phyloP scores from a whole-genome alignment of 2,329 filamentous ascomycete genomes.

The Fusarium napiforme region DNA sequence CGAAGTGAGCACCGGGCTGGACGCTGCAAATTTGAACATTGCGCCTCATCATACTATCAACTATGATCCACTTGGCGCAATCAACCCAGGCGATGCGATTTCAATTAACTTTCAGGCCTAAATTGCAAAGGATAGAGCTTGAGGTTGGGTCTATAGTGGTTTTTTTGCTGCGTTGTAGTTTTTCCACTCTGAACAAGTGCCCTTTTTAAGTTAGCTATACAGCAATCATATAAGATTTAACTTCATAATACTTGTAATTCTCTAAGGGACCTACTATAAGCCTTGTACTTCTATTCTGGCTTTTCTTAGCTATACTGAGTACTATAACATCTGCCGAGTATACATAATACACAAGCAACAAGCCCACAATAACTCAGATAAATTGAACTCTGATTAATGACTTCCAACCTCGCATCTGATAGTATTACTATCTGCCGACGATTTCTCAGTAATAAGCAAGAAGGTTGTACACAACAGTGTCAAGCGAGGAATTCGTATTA shows the following conservation, averaged over 20 bases:
- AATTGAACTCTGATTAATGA: not conserved
- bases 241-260: fast-evolving
- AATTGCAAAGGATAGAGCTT: not conserved
- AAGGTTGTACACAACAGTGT: not conserved
- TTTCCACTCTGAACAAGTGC: not conserved
- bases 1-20: not conserved
- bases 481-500: not conserved
- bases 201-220: not conserved
- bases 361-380: not conserved
- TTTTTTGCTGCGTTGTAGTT: not conserved
- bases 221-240: not conserved
- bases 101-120: not conserved
- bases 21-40: not conserved
- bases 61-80: not conserved
- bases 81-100: not conserved
- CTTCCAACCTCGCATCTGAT: not conserved
- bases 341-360: not conserved
- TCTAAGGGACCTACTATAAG: fast-evolving
- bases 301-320: not conserved
- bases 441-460: not conserved
- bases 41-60: not conserved
- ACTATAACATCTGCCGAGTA: not conserved
- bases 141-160: not conserved
- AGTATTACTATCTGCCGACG: not conserved
- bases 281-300: not conserved